Conservation (phyloP, 495 filamentous ascomycete species). For the Niebla homalea region DNA sequence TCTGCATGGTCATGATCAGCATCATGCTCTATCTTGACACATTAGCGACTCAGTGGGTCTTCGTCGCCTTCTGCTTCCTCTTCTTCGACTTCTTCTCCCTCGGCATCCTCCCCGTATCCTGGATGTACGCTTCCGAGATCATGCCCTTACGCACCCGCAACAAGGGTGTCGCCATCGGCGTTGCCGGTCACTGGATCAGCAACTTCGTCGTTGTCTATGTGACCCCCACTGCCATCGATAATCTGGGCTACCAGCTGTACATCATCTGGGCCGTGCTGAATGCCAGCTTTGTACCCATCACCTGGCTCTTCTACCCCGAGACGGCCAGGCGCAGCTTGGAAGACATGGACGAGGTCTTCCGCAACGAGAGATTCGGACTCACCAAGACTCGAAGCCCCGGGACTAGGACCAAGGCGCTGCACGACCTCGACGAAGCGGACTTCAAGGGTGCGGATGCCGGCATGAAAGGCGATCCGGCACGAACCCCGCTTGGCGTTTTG, state of each 20-base stretch:
- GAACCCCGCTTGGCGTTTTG: too few relatives aligned
- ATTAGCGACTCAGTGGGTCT: conserved; percentile 18
- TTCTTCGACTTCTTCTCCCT: conserved; percentile 50
- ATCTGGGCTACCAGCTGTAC: conserved; percentile 26
- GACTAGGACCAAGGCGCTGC: conserved; percentile 1
- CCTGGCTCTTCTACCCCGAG: conserved; percentile 52
- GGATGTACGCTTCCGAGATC: conserved; percentile 68
- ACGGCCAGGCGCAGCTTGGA: conserved; percentile 20
- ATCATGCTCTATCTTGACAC: conserved; percentile 26
- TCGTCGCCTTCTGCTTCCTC: conserved; percentile 41
- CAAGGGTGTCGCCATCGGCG: conserved; percentile 40
- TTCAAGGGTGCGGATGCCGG: too few relatives aligned
- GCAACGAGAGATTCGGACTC: conserved; percentile 10
- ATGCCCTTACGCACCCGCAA: conserved; percentile 60
- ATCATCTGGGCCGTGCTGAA: conserved; percentile 28
- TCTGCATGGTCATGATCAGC: conserved; percentile 36
- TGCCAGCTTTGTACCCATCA: conserved; percentile 39
- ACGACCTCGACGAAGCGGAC: too few relatives aligned
- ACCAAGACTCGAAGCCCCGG: conserved; percentile 11
- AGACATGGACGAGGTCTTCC: conserved; percentile 19
- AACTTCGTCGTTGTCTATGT: conserved; percentile 37
- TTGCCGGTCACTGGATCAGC: conserved; percentile 34
- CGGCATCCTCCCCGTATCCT: conserved; percentile 41
- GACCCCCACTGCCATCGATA: conserved; percentile 29
- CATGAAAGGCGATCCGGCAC: too few relatives aligned